Conservation (phyloP, 2,329 filamentous ascomycete species). For the Aspergillus latus region DNA sequence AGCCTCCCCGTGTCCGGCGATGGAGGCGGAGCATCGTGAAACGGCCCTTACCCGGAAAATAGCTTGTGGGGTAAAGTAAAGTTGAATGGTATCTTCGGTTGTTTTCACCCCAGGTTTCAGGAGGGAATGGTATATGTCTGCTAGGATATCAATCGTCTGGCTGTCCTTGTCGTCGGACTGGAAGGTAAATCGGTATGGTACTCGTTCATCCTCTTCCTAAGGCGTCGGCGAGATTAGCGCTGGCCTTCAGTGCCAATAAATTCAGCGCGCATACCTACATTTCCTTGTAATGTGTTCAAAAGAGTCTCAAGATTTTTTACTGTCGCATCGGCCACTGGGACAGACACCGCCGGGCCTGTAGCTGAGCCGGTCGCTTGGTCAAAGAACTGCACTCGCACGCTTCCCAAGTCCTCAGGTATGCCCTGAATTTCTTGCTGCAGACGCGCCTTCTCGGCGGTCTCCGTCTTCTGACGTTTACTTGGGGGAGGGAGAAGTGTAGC, state of each 20-base stretch:
- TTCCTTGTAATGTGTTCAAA: conserved; percentile 78
- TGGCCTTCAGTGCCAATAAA: neutral
- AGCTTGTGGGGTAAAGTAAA: conserved; percentile 76
- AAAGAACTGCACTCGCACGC: conserved; percentile 81
- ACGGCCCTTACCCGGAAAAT: conserved; percentile 92
- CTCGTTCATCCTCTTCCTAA: conserved; percentile 59
- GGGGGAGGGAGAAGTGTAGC: conserved; percentile 79
- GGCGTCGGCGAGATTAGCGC: neutral
- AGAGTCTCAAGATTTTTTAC: conserved; percentile 88
- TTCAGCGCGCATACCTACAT: conserved; percentile 51
- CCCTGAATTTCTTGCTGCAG: conserved; percentile 72
- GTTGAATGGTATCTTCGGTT: conserved; percentile 62
- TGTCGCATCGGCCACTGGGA: conserved; percentile 79
- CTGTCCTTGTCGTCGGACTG: conserved; percentile 41
- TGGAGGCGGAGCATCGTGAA: conserved; percentile 82
- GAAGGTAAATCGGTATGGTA: conserved; percentile 68
- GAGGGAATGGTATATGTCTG: conserved; percentile 53
- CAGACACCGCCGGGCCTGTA: conserved; percentile 69
- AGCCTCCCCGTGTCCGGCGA: conserved; percentile 86
- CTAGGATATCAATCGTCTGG: conserved; percentile 46
- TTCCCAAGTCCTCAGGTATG: conserved; percentile 68
- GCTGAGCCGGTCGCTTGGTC: conserved; percentile 71
- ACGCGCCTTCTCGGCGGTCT: conserved; percentile 67
- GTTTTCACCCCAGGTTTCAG: conserved; percentile 53
- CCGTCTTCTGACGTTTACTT: conserved; percentile 81